Percentiles rank a stretch among this genome's conserved stretches.
phyloP scores from a whole-genome alignment of 2,329 filamentous ascomycete species.

The Neocatenulostroma microsporum region DNA sequence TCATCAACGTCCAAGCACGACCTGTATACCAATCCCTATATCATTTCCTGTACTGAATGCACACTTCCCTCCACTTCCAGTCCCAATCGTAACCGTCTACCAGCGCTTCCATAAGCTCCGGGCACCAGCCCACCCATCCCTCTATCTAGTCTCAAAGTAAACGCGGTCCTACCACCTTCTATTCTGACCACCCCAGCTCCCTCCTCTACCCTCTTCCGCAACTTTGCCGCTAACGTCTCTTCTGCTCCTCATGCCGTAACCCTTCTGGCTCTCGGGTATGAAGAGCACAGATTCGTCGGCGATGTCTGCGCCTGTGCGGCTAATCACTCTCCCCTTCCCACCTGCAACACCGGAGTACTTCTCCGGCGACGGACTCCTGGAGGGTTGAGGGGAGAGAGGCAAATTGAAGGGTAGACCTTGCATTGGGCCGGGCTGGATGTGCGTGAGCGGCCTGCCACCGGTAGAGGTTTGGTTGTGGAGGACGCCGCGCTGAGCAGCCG shows the following conservation, averaged over 20 bases:
- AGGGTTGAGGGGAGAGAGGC: conserved; percentile 1
- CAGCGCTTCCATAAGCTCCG: no score
- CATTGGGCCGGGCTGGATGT: background rate
- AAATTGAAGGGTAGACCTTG: background rate
- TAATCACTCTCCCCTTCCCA: conserved; percentile 32
- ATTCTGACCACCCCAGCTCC: conserved; percentile 3
- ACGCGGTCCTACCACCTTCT: no score
- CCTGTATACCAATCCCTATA: no score
- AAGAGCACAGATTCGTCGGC: conserved; percentile 29
- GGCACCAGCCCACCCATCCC: no score
- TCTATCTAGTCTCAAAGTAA: no score
- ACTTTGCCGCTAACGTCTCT: conserved; percentile 66
- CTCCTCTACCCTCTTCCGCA: conserved; percentile 59
- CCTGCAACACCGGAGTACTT: conserved; percentile 11
- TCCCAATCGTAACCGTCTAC: no score
- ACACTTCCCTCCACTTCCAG: no score
- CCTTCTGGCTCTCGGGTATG: conserved; percentile 10
- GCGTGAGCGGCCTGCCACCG: background rate
- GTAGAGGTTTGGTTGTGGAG: conserved; percentile 17
- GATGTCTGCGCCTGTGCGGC: conserved; percentile 41
- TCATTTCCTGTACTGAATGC: no score
- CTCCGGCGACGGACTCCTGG: no score
- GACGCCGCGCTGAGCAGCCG: conserved; percentile 35
- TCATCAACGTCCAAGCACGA: no score
- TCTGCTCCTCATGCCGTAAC: conserved; percentile 30